phyloP scores from a whole-genome alignment of 768 basidiomycete genomes.

The Tricholoma terreum region DNA sequence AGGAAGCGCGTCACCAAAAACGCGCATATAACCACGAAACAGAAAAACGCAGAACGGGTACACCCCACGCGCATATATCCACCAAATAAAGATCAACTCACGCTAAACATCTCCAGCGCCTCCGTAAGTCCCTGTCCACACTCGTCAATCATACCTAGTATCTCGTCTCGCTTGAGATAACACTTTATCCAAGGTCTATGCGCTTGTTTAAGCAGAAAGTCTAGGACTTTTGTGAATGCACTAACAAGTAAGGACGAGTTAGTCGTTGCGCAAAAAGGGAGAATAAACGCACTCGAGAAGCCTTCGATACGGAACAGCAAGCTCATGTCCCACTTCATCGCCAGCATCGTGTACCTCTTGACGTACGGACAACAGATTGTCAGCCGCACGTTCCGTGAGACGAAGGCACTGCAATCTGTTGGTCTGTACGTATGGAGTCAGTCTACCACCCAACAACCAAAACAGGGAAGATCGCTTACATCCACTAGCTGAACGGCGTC shows the following conservation, averaged over 20 bases:
- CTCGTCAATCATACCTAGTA: conserved; percentile 46
- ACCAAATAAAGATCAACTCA: not conserved
- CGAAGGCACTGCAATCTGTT: conserved; percentile 68
- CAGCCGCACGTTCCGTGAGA: conserved; percentile 70
- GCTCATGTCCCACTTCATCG: conserved; percentile 43
- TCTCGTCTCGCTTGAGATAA: conserved; percentile 74
- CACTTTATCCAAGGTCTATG: conserved; percentile 74
- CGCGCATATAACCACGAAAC: not conserved
- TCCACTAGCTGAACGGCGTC: conserved; percentile 58
- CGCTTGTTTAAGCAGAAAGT: conserved; percentile 56
- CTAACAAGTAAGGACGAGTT: conserved; percentile 13
- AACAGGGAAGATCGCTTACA: conserved; percentile 37
- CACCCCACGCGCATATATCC: not conserved
- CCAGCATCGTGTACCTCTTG: conserved; percentile 62
- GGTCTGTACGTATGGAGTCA: conserved; percentile 37
- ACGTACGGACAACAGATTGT: conserved; percentile 57
- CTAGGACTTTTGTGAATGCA: conserved; percentile 42
- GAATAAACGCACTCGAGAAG: conserved; percentile 42
- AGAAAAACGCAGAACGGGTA: not conserved
- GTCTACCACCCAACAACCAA: not conserved
- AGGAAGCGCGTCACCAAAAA: no score
- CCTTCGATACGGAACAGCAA: conserved; percentile 47
- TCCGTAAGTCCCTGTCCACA: conserved; percentile 43
- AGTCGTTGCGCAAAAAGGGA: not conserved
- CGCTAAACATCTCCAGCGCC: conserved; percentile 3